These are phyloP conservation scores for Mallotus repandus DNA, from an alignment of 441 rosid species.

Conservation along the genomic window DNA sequence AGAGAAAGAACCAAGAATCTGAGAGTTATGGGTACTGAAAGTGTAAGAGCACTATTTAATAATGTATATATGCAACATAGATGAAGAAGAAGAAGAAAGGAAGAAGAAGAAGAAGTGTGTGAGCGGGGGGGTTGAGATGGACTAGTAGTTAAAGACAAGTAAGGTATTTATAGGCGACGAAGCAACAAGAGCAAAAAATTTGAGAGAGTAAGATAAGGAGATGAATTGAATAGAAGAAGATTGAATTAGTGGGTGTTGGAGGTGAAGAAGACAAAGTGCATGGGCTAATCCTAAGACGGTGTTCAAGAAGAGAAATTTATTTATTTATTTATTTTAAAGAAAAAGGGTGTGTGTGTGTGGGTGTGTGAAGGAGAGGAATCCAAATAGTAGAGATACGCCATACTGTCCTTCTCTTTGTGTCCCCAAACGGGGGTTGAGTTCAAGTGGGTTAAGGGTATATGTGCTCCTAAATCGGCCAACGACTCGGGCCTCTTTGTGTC, in stretches of 20 bases:
- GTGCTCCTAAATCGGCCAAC: constrained; percentile 37
- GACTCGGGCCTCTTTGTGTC: constrained; percentile 46
- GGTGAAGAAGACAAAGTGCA: constrained; percentile 31
- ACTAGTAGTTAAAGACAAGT: not conserved
- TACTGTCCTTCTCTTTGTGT: constrained; percentile 36
- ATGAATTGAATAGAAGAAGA: not conserved
- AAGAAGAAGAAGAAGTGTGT: not conserved
- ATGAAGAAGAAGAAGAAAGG: not conserved
- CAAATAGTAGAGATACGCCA: constrained; percentile 27
- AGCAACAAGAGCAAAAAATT: not conserved
- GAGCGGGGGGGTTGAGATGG: not conserved
- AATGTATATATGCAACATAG: too few species aligned
- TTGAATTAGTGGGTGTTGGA: not conserved
- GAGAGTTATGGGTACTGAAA: not conserved
- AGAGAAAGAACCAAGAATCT: not conserved
- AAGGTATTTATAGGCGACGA: not conserved
- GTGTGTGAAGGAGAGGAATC: constrained; percentile 21
- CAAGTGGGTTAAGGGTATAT: constrained; percentile 47
- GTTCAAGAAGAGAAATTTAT: not conserved
- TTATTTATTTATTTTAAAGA: too few species aligned
- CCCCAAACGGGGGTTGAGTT: constrained; percentile 36
- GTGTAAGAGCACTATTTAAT: not conserved
- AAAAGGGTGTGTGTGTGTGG: too few species aligned
- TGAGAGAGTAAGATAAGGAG: constrained; percentile 3
- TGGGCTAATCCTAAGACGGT: constrained; percentile 23